These are phyloP conservation scores for Physaria fendleri DNA, from an alignment of 345 rosid species.

Conservation along the genomic window DNA sequence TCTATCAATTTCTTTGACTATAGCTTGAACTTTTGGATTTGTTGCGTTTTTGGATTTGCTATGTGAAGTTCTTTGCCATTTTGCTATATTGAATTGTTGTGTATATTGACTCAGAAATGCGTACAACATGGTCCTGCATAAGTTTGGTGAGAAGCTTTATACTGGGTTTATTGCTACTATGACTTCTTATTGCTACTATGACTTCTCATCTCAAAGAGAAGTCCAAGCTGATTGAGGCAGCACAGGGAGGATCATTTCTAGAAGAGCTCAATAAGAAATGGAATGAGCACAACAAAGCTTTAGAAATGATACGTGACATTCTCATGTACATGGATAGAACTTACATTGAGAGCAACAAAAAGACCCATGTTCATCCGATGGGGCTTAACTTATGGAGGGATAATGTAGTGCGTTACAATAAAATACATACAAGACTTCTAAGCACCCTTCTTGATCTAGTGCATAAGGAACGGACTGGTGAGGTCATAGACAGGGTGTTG, in stretches of 20 bases:
- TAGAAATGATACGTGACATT: conserved; percentile 96
- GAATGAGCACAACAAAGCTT: conserved; percentile 95
- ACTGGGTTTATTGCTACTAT: conserved; percentile 75
- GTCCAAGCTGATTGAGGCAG: conserved; percentile 71
- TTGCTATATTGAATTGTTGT: background rate
- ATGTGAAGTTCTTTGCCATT: background rate
- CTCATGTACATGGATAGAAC: conserved; percentile 99
- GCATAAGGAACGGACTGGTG: conserved; percentile 74
- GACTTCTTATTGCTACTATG: conserved; percentile 83
- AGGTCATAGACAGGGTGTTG: conserved; percentile 84
- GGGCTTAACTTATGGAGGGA: conserved; percentile 95
- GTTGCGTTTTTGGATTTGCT: background rate
- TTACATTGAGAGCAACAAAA: conserved; percentile 64
- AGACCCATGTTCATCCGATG: conserved; percentile 90
- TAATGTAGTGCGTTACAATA: conserved; percentile 60
- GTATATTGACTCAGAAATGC: conserved; percentile 59
- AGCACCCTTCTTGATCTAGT: conserved; percentile 83
- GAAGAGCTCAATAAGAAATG: conserved; percentile 95
- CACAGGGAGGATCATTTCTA: conserved; percentile 85
- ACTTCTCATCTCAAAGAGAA: conserved; percentile 80
- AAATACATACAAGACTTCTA: conserved; percentile 67
- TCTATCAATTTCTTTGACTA: too few relatives aligned
- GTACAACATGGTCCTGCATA: conserved; percentile 97
- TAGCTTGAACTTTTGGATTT: too few relatives aligned
- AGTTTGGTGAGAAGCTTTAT: conserved; percentile 87